A percentile compares a stretch with the other conserved stretches of the same genome.
phyloP scores from a whole-genome alignment of 192 early-diverging fungal species.

The Entomortierella lignicola region DNA sequence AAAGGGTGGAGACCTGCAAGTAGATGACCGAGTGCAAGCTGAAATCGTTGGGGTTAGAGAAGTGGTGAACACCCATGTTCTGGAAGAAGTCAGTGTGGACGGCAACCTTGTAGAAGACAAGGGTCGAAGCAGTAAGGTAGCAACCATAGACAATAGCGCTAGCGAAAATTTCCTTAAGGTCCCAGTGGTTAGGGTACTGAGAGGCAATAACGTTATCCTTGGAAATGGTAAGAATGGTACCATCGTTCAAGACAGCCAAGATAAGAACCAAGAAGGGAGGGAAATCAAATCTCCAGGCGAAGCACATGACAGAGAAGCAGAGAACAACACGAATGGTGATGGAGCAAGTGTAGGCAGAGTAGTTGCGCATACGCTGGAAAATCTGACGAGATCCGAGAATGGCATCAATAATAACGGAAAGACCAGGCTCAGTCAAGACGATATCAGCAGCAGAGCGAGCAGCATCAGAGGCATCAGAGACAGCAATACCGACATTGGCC shows the following conservation, averaged over 20 bases:
- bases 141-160: constrained; percentile 89
- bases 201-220: constrained; percentile 88
- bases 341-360: constrained; percentile 92
- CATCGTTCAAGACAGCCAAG: constrained; percentile 92
- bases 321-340: constrained; percentile 86
- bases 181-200: constrained; percentile 88
- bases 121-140: constrained; percentile 84
- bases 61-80: constrained; percentile 65
- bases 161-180: constrained; percentile 86
- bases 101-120: constrained; percentile 75
- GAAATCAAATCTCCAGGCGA: constrained; percentile 86
- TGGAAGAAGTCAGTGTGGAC: constrained; percentile 75
- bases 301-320: constrained; percentile 75
- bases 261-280: constrained; percentile 89
- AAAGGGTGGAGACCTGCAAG: constrained; percentile 82
- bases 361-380: constrained; percentile 96
- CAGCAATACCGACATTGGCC: constrained; percentile 85
- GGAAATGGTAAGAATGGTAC: constrained; percentile 93
- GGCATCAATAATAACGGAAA: constrained; percentile 91
- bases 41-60: constrained; percentile 64
- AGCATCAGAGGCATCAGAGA: constrained; percentile 80
- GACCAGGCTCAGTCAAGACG: constrained; percentile 82
- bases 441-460: constrained; percentile 83
- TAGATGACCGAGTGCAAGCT: constrained; percentile 82
- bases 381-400: constrained; percentile 92